phyloP scores from a whole-genome alignment of 83 land plant genomes.

The Diphasiastrum complanatum region DNA sequence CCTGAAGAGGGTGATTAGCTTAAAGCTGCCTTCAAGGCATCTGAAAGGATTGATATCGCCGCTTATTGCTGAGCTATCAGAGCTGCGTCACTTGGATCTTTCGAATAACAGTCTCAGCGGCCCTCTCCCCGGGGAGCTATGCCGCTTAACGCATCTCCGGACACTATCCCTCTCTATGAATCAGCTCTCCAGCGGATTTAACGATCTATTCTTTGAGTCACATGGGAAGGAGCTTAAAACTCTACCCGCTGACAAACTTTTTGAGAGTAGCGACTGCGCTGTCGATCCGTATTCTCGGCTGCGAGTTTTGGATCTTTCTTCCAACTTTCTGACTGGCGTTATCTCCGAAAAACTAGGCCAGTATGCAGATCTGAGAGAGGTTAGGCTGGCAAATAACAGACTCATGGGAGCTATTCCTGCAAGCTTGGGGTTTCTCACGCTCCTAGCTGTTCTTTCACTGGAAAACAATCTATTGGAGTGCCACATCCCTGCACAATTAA shows the following conservation, averaged over 20 bases:
- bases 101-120: background rate
- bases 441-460: constrained; percentile 8
- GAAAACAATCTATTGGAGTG: constrained; percentile 4
- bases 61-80: background rate
- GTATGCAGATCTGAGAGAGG: background rate
- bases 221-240: too few relatives aligned
- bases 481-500: constrained; percentile 5
- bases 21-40: too few relatives aligned
- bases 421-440: background rate
- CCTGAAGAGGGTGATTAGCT: too few relatives aligned
- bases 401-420: constrained; percentile 16
- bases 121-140: constrained; percentile 9
- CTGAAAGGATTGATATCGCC: too few relatives aligned
- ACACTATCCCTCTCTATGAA: too few relatives aligned
- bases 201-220: too few relatives aligned
- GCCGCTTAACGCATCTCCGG: background rate
- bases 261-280: too few relatives aligned
- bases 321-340: constrained; percentile 2
- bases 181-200: too few relatives aligned
- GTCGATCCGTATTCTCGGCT: too few relatives aligned
- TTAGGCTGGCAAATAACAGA: background rate
- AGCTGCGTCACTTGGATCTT: constrained; percentile 3
- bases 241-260: too few relatives aligned
- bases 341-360: constrained; percentile 12
- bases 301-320: constrained; percentile 12